These are phyloP conservation scores for Mycena galopus DNA, from an alignment of 768 basidiomycete genomes.

Conservation along the genomic window DNA sequence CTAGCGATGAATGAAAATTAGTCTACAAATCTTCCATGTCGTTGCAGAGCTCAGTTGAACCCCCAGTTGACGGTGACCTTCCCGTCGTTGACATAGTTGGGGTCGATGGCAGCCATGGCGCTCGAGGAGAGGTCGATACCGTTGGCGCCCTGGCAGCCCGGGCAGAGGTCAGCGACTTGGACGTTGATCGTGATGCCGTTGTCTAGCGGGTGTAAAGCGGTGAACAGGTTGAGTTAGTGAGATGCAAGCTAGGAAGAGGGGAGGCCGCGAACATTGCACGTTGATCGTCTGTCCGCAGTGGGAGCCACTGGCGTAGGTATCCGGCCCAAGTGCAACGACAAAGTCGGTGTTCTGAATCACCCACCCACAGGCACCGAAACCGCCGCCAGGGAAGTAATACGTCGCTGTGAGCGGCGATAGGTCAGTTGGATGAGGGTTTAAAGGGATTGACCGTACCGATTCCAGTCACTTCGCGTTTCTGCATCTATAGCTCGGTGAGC, in stretches of 20 bases:
- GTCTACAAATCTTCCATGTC: too few species aligned
- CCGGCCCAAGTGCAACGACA: not conserved
- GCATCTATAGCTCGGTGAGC: too few species aligned
- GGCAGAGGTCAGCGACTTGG: constrained; percentile 1
- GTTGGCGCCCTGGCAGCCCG: constrained; percentile 6
- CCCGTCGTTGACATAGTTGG: not conserved
- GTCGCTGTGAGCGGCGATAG: too few species aligned
- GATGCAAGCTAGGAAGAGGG: too few species aligned
- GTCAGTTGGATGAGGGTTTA: too few species aligned
- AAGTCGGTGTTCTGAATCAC: not conserved
- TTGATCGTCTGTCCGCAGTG: not conserved
- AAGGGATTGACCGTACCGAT: too few species aligned
- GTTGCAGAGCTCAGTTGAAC: too few species aligned
- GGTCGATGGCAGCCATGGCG: constrained; percentile 7
- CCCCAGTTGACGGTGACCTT: constrained; percentile 6
- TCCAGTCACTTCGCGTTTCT: too few species aligned
- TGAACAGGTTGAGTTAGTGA: not conserved
- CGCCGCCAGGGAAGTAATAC: not conserved
- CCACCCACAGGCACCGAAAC: not conserved
- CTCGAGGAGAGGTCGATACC: constrained; percentile 1
- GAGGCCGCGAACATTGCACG: not conserved
- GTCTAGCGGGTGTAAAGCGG: not conserved
- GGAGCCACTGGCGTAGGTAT: not conserved
- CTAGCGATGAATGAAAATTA: too few species aligned
- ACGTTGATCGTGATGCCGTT: not conserved